These are phyloP conservation scores for Penicillium goetzii DNA, from an alignment of 495 filamentous ascomycete species.

Conservation along the genomic window DNA sequence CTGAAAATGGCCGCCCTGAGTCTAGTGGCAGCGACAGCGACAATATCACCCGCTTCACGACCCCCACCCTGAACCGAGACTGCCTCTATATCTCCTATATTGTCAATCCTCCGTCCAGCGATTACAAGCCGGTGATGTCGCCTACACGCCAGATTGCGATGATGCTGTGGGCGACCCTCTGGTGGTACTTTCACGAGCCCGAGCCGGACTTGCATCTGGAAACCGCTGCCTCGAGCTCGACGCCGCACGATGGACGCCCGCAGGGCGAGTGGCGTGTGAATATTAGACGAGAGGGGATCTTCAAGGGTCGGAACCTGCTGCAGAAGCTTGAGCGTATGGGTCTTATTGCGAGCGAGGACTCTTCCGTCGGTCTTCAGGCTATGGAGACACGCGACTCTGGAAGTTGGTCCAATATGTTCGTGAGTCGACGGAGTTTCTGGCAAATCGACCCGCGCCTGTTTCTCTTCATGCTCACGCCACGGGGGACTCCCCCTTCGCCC, in stretches of 20 bases:
- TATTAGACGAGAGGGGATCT: slow-evolving; percentile 82
- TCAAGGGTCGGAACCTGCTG: slow-evolving; percentile 79
- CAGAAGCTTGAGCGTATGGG: slow-evolving; percentile 94
- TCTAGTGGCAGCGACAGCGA: slow-evolving; percentile 28
- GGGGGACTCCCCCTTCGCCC: slow-evolving; percentile 45
- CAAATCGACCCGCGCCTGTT: slow-evolving; percentile 86
- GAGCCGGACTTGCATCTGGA: slow-evolving; percentile 56
- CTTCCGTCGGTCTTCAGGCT: slow-evolving; percentile 66
- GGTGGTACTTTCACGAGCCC: slow-evolving; percentile 90
- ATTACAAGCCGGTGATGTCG: slow-evolving; percentile 77
- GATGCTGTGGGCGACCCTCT: slow-evolving; percentile 94
- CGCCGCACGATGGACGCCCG: slow-evolving; percentile 70
- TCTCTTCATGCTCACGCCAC: slow-evolving; percentile 80
- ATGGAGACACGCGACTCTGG: slow-evolving; percentile 61
- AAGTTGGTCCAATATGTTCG: slow-evolving; percentile 81
- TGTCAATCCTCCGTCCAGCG: slow-evolving; percentile 75
- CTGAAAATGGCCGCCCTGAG: slow-evolving; percentile 14
- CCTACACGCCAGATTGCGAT: slow-evolving; percentile 87
- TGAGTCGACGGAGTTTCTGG: slow-evolving; percentile 83
- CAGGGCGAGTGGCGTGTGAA: slow-evolving; percentile 86
- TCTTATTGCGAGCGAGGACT: slow-evolving; percentile 74
- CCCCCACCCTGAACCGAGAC: slow-evolving; percentile 76
- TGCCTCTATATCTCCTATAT: slow-evolving; percentile 88
- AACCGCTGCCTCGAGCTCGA: slow-evolving; percentile 63
- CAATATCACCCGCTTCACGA: slow-evolving; percentile 59